Conservation (phyloP, 2,329 filamentous ascomycete species). For the Botrytis medusae region DNA sequence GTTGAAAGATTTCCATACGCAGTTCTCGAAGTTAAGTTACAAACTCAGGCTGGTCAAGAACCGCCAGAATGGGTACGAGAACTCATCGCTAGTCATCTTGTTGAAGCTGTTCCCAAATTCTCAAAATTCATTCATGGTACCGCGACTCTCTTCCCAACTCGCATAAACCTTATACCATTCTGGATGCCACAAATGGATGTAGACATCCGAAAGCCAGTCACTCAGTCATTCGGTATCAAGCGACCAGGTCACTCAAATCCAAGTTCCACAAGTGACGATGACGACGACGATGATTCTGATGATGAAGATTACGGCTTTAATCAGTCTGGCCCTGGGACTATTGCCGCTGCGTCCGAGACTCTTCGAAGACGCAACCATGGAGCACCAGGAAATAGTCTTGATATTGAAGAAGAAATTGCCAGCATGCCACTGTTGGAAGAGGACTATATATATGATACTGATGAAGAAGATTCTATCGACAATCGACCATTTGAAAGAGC, state of each 20-base stretch:
- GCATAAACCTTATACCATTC: constrained; percentile 88
- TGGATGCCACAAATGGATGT: constrained; percentile 99
- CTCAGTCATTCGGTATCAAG: constrained; percentile 87
- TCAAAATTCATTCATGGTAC: constrained; percentile 98
- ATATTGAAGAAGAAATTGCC: constrained; percentile 81
- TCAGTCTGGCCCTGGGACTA: neutral
- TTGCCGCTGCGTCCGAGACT: constrained; percentile 27
- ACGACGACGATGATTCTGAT: constrained; percentile 70
- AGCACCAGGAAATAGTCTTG: constrained; percentile 50
- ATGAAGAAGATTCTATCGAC: constrained; percentile 77
- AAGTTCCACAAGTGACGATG: constrained; percentile 75
- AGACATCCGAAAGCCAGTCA: constrained; percentile 91
- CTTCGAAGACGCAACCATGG: constrained; percentile 29
- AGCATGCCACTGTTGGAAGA: constrained; percentile 56
- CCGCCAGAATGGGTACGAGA: constrained; percentile 96
- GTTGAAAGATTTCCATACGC: constrained; percentile 93
- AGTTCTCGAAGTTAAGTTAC: constrained; percentile 93
- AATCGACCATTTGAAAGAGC: constrained; percentile 77
- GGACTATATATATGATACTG: constrained; percentile 88
- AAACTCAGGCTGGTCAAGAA: constrained; percentile 93
- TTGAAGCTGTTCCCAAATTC: constrained; percentile 98
- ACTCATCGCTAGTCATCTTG: constrained; percentile 86
- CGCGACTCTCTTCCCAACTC: constrained; percentile 79
- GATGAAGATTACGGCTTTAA: constrained; percentile 46
- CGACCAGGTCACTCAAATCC: constrained; percentile 72